phyloP scores from a whole-genome alignment of 345 rosid genomes.

The Toxicodendron radicans region DNA sequence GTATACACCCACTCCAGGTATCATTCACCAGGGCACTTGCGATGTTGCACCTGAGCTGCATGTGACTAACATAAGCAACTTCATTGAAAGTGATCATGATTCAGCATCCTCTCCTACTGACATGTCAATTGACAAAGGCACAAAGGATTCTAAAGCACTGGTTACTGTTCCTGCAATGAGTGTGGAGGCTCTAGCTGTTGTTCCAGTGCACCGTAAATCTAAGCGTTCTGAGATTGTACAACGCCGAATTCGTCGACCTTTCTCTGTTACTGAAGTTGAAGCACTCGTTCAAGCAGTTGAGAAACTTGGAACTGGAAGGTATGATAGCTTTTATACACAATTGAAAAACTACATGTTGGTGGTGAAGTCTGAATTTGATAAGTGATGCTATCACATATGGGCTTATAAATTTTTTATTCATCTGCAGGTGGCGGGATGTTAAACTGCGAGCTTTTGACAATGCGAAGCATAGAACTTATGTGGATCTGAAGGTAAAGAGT shows the following conservation, averaged over 20 bases:
- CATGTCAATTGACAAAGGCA: slow-evolving; percentile 43
- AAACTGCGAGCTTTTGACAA: slow-evolving; percentile 87
- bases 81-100: slow-evolving; percentile 79
- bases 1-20: slow-evolving; percentile 36
- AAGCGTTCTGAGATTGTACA: slow-evolving; percentile 79
- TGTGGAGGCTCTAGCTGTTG: slow-evolving; percentile 54
- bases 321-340: slow-evolving; percentile 6
- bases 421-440: slow-evolving; percentile 93
- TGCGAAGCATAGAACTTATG: slow-evolving; percentile 94
- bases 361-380: neutral
- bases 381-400: neutral
- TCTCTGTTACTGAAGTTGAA: slow-evolving; percentile 96
- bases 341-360: neutral
- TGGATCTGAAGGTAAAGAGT: slow-evolving; percentile 75
- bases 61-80: slow-evolving; percentile 41
- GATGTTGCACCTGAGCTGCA: slow-evolving; percentile 38
- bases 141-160: slow-evolving; percentile 67
- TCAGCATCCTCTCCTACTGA: slow-evolving; percentile 67
- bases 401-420: slow-evolving; percentile 8
- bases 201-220: slow-evolving; percentile 65
- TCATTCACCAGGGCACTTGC: slow-evolving; percentile 30
- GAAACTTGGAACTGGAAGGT: slow-evolving; percentile 99
- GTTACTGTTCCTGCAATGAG: slow-evolving; percentile 62
- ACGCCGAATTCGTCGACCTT: slow-evolving; percentile 97
- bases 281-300: slow-evolving; percentile 97